These are phyloP conservation scores for Pulveroboletus frians DNA, from an alignment of 768 basidiomycete genomes.

Conservation along the genomic window DNA sequence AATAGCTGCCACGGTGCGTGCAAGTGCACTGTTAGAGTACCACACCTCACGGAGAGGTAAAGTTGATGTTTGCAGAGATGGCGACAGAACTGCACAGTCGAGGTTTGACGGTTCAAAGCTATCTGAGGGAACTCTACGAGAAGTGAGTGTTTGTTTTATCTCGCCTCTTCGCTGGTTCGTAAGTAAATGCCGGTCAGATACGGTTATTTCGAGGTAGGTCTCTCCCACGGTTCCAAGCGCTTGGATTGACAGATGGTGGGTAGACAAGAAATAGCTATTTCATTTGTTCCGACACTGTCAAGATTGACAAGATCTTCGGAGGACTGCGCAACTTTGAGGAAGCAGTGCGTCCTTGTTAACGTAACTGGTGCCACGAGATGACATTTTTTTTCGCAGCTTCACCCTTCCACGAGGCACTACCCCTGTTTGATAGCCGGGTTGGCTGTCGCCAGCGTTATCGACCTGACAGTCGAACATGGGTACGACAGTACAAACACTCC, in stretches of 20 bases:
- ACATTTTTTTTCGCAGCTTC: conserved; percentile 12
- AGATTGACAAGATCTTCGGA: conserved; percentile 63
- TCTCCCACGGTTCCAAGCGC: neutral
- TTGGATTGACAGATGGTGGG: neutral
- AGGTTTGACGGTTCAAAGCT: conserved; percentile 49
- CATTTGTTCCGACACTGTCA: conserved; percentile 61
- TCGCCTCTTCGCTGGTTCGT: neutral
- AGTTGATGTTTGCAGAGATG: conserved; percentile 71
- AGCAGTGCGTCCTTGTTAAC: conserved; percentile 19
- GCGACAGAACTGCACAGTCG: conserved; percentile 44
- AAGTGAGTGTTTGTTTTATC: conserved; percentile 37
- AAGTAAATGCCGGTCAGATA: conserved; percentile 41
- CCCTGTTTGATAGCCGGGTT: conserved; percentile 59
- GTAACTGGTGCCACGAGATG: neutral
- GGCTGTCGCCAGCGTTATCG: conserved; percentile 57
- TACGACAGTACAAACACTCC: conserved; percentile 77
- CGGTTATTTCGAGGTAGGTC: conserved; percentile 65
- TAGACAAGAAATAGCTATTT: conserved; percentile 84
- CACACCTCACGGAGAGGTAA: conserved; percentile 1
- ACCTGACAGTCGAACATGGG: conserved; percentile 58
- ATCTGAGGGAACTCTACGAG: conserved; percentile 60
- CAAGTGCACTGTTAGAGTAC: neutral
- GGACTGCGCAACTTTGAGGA: conserved; percentile 57
- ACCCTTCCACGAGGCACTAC: conserved; percentile 38
- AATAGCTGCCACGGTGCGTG: conserved; percentile 67